Evolutionary conservation across 257 asterid genomes (phyloP), one percentile per base, ranked within the genome.

Genomic region (Ehretia macrophylla): DNA sequence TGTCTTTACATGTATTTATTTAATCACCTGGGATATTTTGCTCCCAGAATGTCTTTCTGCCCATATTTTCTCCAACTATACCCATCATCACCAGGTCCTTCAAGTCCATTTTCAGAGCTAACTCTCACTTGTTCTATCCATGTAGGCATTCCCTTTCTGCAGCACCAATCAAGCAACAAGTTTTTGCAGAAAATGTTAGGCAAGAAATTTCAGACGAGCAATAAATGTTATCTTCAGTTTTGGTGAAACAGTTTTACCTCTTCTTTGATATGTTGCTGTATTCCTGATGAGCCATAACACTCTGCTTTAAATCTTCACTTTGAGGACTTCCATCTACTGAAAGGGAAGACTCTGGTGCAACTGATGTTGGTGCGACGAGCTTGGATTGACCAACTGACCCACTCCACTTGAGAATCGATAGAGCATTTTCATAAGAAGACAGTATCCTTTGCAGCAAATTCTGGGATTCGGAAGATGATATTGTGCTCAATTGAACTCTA

Each of bases 1-100:
- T 27, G 4, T 27, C 6, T 27, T 27, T 27, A 27, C 35, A 27
- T 1, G 6, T 27, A 27, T 27, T 27, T 27, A 27, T 27, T 27
- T 32, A 14, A 14, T 59, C 32, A 73, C 82, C 83, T 77, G 27
- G 86, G 83, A 64, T 74, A 64, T 59, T 71, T 80, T 18, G 86
- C 83, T 63, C 86, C 83, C 61, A 80, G 63, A 59, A 80, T 80
- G 71, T 80, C 83, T 53, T 80, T 80, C 62, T 80, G 86, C 8
- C 86, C 86, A 50, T 91, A 92, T 64, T 88, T 88, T 58, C 97
- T 84, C 99, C 99, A 92, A 68, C 89, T 86, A 62, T 64, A 81
- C 40, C 96, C 88, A 51, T 88, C 96, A 44, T 81, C 95, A 52
- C 76, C 59, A 17, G 96, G 97, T 38, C 94, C 97, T 81, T 92